Evolutionary conservation across 257 asterid species (phyloP), one percentile per base, ranked within the genome.

Genomic region (Eucommia ulmoides): DNA sequence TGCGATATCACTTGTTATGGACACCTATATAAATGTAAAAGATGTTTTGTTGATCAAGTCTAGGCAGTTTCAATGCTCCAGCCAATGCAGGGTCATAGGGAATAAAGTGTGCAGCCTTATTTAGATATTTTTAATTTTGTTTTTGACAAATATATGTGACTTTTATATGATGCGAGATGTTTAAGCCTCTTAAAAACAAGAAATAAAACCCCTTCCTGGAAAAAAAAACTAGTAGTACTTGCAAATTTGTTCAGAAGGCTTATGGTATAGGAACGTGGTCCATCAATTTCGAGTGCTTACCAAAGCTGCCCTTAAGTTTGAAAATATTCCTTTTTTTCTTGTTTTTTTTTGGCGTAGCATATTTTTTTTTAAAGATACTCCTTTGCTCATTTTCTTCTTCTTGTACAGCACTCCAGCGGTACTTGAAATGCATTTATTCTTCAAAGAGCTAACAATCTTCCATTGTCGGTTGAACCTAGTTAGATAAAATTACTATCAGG

Each of bases 401-500:
- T n/a, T n/a, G n/a, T n/a, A n/a, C n/a, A n/a, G n/a, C n/a, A n/a
- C n/a, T n/a, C n/a, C n/a, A n/a, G n/a, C n/a, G n/a, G 1, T 38
- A 38, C n/a, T 38, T 38, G 48, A 42, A 42, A 42, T 42, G 2
- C 21, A 17, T 18, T 0, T 42, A 10, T 16, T 6, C 20, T 42
- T 19, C 48, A 42, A 42, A 21, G 19, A 42, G 48, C 48, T 42
- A 16, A 35, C 9, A 35, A 35, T 35, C 48, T 42, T 15, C 2
- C 15, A 2, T 42, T 42, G 48, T 10, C 19, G n/a, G 8, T 12
- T 2, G 33, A 49, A 38, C 61, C 35, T 50, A 51, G 63, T 48
- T 78, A 82, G 92, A 77, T 64, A 77, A 56, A 52, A 56, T 69
- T 11, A 54, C 77, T 25, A 57, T 73, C 66, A 65, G 74, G 63